A percentile compares a stretch with the other conserved stretches of the same genome.
phyloP scores from a whole-genome alignment of 768 basidiomycete genomes.

The Trametopsis cervina region DNA sequence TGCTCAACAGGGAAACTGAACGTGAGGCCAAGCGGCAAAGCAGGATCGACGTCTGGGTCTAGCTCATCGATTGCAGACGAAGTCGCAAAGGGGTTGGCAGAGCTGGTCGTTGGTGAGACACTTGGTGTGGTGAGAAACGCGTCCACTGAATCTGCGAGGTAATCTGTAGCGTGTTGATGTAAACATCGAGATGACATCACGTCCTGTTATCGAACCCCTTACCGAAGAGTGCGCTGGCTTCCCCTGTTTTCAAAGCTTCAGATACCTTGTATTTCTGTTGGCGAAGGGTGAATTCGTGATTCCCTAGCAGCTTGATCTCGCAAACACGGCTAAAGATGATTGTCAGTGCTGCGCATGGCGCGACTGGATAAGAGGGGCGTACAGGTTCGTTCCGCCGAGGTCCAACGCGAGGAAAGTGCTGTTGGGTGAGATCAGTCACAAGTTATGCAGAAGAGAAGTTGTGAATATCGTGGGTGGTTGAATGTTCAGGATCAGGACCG shows the following conservation, averaged over 20 bases:
- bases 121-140: conserved; percentile 72
- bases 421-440: conserved; percentile 4
- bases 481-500: too few relatives aligned
- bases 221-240: conserved; percentile 86
- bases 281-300: conserved; percentile 81
- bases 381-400: conserved; percentile 97
- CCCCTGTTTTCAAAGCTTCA: conserved; percentile 87
- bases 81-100: conserved; percentile 16
- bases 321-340: conserved; percentile 75
- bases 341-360: not conserved
- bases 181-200: not conserved
- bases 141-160: conserved; percentile 95
- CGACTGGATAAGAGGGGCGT: conserved; percentile 25
- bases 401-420: conserved; percentile 96
- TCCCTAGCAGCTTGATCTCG: conserved; percentile 85
- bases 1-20: conserved; percentile 99
- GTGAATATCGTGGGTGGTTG: too few relatives aligned
- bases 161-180: conserved; percentile 49
- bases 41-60: conserved; percentile 29
- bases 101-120: conserved; percentile 12
- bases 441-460: not conserved
- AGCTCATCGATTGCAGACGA: conserved; percentile 15
- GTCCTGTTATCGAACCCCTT: conserved; percentile 10
- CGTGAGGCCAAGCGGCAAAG: conserved; percentile 77
- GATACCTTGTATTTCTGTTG: conserved; percentile 98